Evolutionary conservation across 129 eudicot genomes (phyloP), one percentile per base, ranked within the genome.

Genomic region (Chrysanthemum seticuspe): DNA sequence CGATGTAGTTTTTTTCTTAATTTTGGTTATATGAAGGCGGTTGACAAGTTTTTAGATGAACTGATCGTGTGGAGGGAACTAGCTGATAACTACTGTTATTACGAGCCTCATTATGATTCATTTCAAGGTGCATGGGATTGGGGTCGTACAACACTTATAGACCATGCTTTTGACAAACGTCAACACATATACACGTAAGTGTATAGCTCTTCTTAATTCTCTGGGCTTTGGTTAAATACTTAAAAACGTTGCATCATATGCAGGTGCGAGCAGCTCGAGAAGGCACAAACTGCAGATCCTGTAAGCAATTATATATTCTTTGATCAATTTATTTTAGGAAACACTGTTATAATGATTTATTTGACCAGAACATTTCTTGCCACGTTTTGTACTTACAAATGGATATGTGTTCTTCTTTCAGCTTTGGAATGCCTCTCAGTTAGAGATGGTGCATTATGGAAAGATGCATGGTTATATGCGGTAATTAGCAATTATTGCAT

Each of bases 381-480:
- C 13, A 74, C 36, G 21, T 16, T 23, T 48, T 62, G 18, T 47
- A 67, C 9, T 51, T 34, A 56, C 12, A 40, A 31, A 55, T 58
- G 48, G 67, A 12, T 14, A 66, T 7, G 54, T 58, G 66, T 44
- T 71, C 36, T 60, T 65, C 67, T 79, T 86, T 76, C 86, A 95
- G 99, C 95, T 95, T 23, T 95, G 99, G 99, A 95, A 95, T 85
- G 99, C 99, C 78, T 90, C 97, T 78, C 99, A 95, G 71, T 70
- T 95, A 74, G 99, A 95, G 83, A 79, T 95, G 97, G 94, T 95
- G 79, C 91, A 90, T 74, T 66, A 83, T 76, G 99, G 99, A 62
- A 95, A 95, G 88, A 90, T 95, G 97, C 99, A 95, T 78, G 97
- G 97, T 67, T 95, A 88, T 77, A 95, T 95, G 99, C 84, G 99